phyloP scores from a whole-genome alignment of 352 stramenopile genomes.

The Halophytophthora polymorphica region DNA sequence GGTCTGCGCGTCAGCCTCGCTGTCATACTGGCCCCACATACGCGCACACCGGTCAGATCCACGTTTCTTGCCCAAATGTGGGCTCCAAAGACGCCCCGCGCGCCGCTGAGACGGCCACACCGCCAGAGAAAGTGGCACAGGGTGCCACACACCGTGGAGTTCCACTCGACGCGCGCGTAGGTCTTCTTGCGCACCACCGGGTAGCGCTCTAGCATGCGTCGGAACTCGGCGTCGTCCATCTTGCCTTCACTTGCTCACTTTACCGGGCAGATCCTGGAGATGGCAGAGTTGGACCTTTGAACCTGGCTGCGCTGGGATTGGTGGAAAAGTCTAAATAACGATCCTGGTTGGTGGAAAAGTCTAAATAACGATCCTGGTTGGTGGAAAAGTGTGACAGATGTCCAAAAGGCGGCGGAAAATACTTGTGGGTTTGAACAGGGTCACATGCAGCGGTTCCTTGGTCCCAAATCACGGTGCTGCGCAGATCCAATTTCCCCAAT shows the following conservation, averaged over 20 bases:
- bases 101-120: not conserved
- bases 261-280: too few species aligned
- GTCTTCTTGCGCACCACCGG: conserved; percentile 79
- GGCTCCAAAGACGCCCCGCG: not conserved
- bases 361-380: not conserved
- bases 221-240: conserved; percentile 77
- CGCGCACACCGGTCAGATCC: not conserved
- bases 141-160: conserved; percentile 45
- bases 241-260: not conserved
- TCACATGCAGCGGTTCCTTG: not conserved
- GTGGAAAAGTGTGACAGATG: too few species aligned
- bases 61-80: not conserved
- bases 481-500: conserved; percentile 9
- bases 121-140: not conserved
- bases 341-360: not conserved
- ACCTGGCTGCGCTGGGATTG: conserved; percentile 5
- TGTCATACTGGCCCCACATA: conserved; percentile 16
- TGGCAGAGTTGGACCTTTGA: not conserved
- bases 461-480: too few species aligned
- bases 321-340: not conserved
- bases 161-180: conserved; percentile 76
- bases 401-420: not conserved
- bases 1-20: conserved; percentile 9
- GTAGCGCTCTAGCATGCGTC: conserved; percentile 64
- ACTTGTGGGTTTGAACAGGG: conserved; percentile 1